Evolutionary conservation across 2,329 filamentous ascomycete genomes (phyloP), one percentile per base, ranked within the genome.

Genomic region (Sclerotinia spermophila): DNA sequence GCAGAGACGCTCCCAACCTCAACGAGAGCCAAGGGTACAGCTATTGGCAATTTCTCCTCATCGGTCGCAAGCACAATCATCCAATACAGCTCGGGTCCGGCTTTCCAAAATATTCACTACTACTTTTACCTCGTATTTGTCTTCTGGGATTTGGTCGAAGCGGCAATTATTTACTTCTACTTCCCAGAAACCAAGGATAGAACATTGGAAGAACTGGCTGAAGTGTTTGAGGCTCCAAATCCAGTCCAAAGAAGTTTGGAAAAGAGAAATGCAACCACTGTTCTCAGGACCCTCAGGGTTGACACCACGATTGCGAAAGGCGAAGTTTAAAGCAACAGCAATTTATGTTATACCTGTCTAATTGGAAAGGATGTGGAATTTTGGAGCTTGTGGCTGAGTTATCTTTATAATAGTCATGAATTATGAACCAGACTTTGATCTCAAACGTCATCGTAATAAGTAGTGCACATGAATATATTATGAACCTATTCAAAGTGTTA

Each of bases 101-200:
- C 78, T 1, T 79, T 82, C 45, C 64, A 76, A 33, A 76, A 78
- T 24, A 77, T 82, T n/a, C 75, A 75, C 8, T 82, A 79, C 67
- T 82, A 82, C 72, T 77, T 81, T 44, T 77, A 78, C 24, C 62
- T 76, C 4, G 77, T 82, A 51, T 79, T 78, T 70, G 78, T 77
- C 7, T 73, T 73, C 48, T 79, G 77, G 78, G 75, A 78, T 72
- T 69, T 76, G 13, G 59, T 79, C 38, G 73, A 81, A 51, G 71
- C 70, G 7, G 68, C 82, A 4, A 86, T 84, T 76, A 82, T 86
- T 7, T 86, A 82, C 75, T 83, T 84, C 74, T 84, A 81, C 70
- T 80, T 87, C 8, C 86, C 86, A 0, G 86, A 87, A 75, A 88
- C 86, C 3, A 87, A 86, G 76, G 84, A 84, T 42, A 80, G 84